Conservation (phyloP, 352 stramenopile species). For the Pythium brassicae region DNA sequence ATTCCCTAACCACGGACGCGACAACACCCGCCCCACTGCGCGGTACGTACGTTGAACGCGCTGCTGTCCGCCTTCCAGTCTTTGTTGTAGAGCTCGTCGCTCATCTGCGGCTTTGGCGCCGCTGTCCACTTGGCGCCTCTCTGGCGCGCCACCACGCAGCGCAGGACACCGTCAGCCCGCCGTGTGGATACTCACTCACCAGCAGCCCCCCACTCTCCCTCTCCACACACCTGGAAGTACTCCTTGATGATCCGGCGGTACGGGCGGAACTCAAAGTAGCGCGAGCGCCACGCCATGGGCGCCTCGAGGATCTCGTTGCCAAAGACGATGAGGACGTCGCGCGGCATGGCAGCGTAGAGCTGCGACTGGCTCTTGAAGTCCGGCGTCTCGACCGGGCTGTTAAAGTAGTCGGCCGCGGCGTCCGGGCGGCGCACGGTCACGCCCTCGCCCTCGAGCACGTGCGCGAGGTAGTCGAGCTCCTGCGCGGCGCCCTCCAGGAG, state of each 20-base stretch:
- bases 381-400: conserved; percentile 68
- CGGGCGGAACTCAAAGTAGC: conserved; percentile 88
- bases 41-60: conserved; percentile 61
- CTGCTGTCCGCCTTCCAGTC: conserved; percentile 76
- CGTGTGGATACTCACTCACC: neutral
- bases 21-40: too few species aligned
- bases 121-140: conserved; percentile 86
- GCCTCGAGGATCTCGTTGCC: conserved; percentile 89
- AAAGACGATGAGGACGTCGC: conserved; percentile 87
- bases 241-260: conserved; percentile 89
- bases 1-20: too few species aligned
- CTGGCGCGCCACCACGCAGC: conserved; percentile 13
- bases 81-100: conserved; percentile 86
- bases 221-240: conserved; percentile 64
- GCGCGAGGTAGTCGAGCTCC: conserved; percentile 84
- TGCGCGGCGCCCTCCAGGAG: conserved; percentile 68
- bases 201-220: neutral
- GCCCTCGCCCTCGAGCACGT: conserved; percentile 81
- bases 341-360: conserved; percentile 87
- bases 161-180: too few species aligned
- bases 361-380: conserved; percentile 83
- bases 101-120: conserved; percentile 88
- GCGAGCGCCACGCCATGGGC: conserved; percentile 87
- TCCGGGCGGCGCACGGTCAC: conserved; percentile 83
- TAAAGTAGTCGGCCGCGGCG: conserved; percentile 60